phyloP scores from a whole-genome alignment of 306 rosid genomes.

The Casuarina glauca region DNA sequence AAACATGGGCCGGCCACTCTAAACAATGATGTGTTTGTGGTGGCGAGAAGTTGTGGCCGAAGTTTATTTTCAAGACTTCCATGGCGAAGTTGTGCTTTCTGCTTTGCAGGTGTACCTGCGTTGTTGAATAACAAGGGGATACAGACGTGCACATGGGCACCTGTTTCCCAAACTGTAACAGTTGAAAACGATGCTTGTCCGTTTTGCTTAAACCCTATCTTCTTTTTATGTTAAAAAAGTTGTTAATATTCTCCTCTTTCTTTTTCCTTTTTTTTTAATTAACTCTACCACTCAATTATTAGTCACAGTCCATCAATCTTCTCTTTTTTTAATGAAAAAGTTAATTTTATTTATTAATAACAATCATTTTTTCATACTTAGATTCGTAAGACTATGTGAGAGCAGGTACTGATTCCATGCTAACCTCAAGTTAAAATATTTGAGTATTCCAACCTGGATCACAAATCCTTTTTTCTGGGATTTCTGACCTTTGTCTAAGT shows the following conservation, averaged over 20 bases:
- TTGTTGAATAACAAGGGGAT: neutral
- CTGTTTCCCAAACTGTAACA: too few species aligned
- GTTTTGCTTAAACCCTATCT: too few species aligned
- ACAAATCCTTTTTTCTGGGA: slow-evolving; percentile 7
- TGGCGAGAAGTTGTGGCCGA: slow-evolving; percentile 14
- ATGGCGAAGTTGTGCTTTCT: neutral
- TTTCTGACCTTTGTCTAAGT: slow-evolving; percentile 18
- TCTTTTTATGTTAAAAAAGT: too few species aligned
- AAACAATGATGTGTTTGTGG: neutral
- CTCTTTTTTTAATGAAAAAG: too few species aligned
- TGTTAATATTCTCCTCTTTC: too few species aligned
- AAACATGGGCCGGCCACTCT: neutral
- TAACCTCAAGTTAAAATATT: neutral
- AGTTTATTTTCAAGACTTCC: slow-evolving; percentile 1
- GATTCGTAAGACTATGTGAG: slow-evolving; percentile 10
- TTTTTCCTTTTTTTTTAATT: too few species aligned
- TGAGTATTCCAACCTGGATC: slow-evolving; percentile 1
- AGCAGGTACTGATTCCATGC: neutral
- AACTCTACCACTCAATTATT: too few species aligned
- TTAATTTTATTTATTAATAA: too few species aligned
- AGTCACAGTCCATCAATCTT: too few species aligned
- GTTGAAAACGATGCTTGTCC: too few species aligned
- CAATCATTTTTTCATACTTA: too few species aligned
- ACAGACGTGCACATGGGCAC: neutral
- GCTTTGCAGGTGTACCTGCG: slow-evolving; percentile 4